Conservation (phyloP, 2,329 filamentous ascomycete genomes). For the Aspergillus sp. region DNA sequence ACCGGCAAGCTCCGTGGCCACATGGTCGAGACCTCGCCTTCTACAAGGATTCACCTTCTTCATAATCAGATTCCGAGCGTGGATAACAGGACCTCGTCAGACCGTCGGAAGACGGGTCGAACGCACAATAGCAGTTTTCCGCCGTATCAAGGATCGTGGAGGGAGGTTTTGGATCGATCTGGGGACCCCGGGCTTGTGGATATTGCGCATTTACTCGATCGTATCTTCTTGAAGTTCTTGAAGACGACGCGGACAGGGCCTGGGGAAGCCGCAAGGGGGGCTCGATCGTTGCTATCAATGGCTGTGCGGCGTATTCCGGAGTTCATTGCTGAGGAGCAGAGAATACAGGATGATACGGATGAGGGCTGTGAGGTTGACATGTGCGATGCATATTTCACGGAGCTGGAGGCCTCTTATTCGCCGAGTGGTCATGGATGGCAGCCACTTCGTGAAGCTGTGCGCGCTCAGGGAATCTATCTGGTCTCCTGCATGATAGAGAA, state of each 20-base stretch:
- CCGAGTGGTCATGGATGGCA: conserved; percentile 42
- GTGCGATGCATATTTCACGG: conserved; percentile 48
- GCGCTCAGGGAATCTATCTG: conserved; percentile 45
- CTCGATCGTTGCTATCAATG: conserved; percentile 46
- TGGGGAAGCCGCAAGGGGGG: conserved; percentile 15
- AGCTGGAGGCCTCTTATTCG: conserved; percentile 46
- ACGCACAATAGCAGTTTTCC: conserved; percentile 33
- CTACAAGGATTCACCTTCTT: conserved; percentile 28
- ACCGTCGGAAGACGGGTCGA: conserved; percentile 25
- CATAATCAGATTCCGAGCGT: conserved; percentile 16
- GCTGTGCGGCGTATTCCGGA: conserved; percentile 40
- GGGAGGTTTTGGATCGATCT: conserved; percentile 37
- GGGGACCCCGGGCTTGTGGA: conserved; percentile 38
- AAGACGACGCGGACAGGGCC: conserved; percentile 34
- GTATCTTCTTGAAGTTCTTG: conserved; percentile 43
- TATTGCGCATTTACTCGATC: conserved; percentile 41
- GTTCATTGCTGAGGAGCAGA: conserved; percentile 45
- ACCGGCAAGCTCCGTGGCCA: conserved; percentile 37
- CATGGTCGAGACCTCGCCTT: conserved; percentile 18
- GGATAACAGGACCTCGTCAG: conserved; percentile 7
- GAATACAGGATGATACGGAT: conserved; percentile 36
- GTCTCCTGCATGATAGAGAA: conserved; percentile 43
- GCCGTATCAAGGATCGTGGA: conserved; percentile 40
- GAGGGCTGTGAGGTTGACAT: conserved; percentile 43
- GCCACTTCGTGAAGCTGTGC: conserved; percentile 47